Conservation (phyloP, 305 asterid species). For the Fraxinus xanthoxyloides region DNA sequence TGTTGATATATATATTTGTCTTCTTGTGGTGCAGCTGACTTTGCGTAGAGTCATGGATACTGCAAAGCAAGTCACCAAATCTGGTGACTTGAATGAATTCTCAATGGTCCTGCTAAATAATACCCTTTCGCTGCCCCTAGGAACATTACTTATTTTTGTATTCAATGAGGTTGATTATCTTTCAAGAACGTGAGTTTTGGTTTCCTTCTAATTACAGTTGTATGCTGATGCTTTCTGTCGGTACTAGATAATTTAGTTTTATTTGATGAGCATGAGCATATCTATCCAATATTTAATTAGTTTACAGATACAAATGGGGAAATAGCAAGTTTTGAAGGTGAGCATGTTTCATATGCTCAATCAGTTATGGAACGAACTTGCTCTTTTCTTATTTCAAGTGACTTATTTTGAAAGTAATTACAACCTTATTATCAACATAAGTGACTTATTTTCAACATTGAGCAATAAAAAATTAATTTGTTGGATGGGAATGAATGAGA, state of each 20-base stretch:
- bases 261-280: not conserved
- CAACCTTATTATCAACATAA: not conserved
- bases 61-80: slow-evolving; percentile 81
- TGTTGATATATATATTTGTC: slow-evolving; percentile 1
- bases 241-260: not conserved
- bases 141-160: slow-evolving; percentile 55
- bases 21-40: slow-evolving; percentile 59
- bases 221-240: not conserved
- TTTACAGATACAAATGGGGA: not conserved
- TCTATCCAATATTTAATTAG: not conserved
- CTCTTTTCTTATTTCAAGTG: not conserved
- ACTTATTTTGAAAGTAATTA: not conserved
- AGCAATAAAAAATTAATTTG: not conserved
- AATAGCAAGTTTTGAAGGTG: not conserved
- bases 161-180: slow-evolving; percentile 83
- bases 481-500: not conserved
- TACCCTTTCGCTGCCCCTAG: slow-evolving; percentile 78
- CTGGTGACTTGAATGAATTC: slow-evolving; percentile 85
- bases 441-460: not conserved
- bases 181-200: slow-evolving; percentile 65
- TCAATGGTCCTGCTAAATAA: slow-evolving; percentile 94
- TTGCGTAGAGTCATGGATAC: slow-evolving; percentile 90
- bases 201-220: not conserved
- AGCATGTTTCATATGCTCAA: not conserved
- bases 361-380: not conserved